phyloP scores from a whole-genome alignment of 768 basidiomycete species.

The Cystofilobasidium bisporidii region DNA sequence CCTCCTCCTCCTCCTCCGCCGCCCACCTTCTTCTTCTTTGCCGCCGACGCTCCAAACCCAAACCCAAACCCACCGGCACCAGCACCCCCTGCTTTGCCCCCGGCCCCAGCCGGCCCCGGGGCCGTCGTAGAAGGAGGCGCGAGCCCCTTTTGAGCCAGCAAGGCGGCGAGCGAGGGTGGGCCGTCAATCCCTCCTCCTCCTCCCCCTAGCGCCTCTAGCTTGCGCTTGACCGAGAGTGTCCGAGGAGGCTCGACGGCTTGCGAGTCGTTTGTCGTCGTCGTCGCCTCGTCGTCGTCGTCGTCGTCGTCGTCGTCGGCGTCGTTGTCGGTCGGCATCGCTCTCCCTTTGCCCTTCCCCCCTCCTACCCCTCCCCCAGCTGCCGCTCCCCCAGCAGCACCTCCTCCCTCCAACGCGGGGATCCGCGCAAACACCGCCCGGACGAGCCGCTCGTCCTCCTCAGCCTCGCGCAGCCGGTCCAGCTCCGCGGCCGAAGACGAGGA shows the following conservation, averaged over 20 bases:
- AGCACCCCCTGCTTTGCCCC: neutral
- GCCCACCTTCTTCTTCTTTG: constrained; percentile 21
- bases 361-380: constrained; percentile 34
- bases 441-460: constrained; percentile 76
- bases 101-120: neutral
- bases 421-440: constrained; percentile 82
- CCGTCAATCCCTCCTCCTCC: neutral
- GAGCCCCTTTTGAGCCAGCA: constrained; percentile 23
- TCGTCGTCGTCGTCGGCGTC: constrained; percentile 23
- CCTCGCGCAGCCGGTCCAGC: constrained; percentile 45
- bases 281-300: constrained; percentile 20
- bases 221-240: constrained; percentile 20
- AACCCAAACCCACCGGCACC: constrained; percentile 17
- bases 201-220: constrained; percentile 2
- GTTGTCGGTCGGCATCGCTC: constrained; percentile 8
- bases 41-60: constrained; percentile 16
- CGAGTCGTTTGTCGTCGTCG: neutral
- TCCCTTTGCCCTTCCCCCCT: constrained; percentile 29
- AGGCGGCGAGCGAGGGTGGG: constrained; percentile 7
- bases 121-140: neutral
- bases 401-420: too few relatives aligned
- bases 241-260: neutral
- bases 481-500: constrained; percentile 43
- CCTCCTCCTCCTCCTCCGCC: neutral
- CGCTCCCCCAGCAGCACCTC: constrained; percentile 28